Percentiles rank a stretch among this genome's conserved stretches.
These are phyloP conservation scores for Dothidotthia symphoricarpi DNA, from an alignment of 2,329 filamentous ascomycete genomes.

Conservation along the genomic window DNA sequence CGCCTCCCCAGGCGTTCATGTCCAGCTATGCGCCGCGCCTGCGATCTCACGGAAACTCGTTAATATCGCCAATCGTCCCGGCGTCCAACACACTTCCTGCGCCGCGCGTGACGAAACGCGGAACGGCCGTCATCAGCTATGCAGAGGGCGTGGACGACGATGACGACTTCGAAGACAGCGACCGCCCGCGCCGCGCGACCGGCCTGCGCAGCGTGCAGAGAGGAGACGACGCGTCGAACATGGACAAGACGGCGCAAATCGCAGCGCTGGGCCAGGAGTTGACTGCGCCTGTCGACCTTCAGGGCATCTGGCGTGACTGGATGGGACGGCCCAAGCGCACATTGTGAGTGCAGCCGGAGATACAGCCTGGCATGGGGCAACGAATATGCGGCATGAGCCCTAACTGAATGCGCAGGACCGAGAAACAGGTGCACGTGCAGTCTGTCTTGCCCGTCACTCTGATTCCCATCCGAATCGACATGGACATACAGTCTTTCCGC, in stretches of 20 bases:
- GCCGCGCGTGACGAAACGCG: conserved; percentile 90
- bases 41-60: conserved; percentile 85
- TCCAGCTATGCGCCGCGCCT: conserved; percentile 89
- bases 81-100: conserved; percentile 65
- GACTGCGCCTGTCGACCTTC: conserved; percentile 72
- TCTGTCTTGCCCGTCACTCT: conserved; percentile 81
- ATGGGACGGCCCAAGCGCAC: conserved; percentile 68
- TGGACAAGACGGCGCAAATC: conserved; percentile 62
- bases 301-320: conserved; percentile 94
- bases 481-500: conserved; percentile 79
- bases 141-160: conserved; percentile 93
- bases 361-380: background rate
- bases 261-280: conserved; percentile 85
- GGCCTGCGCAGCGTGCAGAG: conserved; percentile 74
- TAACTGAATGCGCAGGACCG: conserved; percentile 46
- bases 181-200: conserved; percentile 69
- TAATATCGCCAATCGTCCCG: conserved; percentile 80
- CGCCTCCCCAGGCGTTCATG: conserved; percentile 79
- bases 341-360: conserved; percentile 42
- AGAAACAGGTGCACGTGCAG: conserved; percentile 62
- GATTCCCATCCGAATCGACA: conserved; percentile 93
- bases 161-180: conserved; percentile 71
- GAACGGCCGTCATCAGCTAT: conserved; percentile 95
- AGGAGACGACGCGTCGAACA: conserved; percentile 60
- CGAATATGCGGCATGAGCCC: conserved; percentile 1